These are phyloP conservation scores for Dimargaris xerosporica DNA, from an alignment of 192 early-diverging fungal genomes.

Conservation along the genomic window DNA sequence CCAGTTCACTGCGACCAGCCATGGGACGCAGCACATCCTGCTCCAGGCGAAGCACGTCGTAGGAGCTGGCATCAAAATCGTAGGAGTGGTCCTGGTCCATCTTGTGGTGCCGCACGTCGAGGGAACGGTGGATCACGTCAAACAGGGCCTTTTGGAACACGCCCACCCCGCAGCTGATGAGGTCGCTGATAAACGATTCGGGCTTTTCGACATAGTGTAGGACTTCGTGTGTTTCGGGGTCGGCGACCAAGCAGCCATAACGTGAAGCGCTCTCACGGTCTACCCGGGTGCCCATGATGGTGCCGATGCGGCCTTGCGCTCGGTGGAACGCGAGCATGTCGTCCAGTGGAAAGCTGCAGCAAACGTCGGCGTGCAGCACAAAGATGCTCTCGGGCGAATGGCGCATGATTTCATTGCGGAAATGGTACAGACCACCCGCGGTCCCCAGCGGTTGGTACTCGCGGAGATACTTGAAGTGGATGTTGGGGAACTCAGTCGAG, in stretches of 20 bases:
- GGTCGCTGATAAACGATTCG: conserved; percentile 83
- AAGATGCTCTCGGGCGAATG: conserved; percentile 85
- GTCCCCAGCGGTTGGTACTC: conserved; percentile 96
- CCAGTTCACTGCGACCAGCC: conserved; percentile 70
- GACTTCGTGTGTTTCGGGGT: conserved; percentile 74
- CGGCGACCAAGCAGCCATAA: conserved; percentile 89
- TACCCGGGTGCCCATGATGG: conserved; percentile 82
- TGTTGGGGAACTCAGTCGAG: conserved; percentile 68
- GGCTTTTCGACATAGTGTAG: conserved; percentile 99
- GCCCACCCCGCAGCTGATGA: conserved; percentile 91
- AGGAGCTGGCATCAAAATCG: conserved; percentile 21
- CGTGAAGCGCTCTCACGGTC: conserved; percentile 60
- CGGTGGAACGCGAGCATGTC: conserved; percentile 76
- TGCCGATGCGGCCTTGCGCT: conserved; percentile 66
- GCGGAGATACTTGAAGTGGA: conserved; percentile 87
- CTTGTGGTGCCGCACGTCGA: conserved; percentile 42
- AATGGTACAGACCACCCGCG: conserved; percentile 94
- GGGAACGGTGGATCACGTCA: conserved; percentile 60
- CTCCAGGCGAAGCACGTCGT: conserved; percentile 72
- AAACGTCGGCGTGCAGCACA: conserved; percentile 95
- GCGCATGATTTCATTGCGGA: conserved; percentile 92
- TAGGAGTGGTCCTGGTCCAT: conserved; percentile 37
- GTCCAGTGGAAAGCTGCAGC: conserved; percentile 80
- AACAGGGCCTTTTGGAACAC: conserved; percentile 85
- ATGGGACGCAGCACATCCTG: conserved; percentile 82